These are phyloP conservation scores for Hymenoscyphus repandus DNA, from an alignment of 2,329 filamentous ascomycete species.

Conservation along the genomic window DNA sequence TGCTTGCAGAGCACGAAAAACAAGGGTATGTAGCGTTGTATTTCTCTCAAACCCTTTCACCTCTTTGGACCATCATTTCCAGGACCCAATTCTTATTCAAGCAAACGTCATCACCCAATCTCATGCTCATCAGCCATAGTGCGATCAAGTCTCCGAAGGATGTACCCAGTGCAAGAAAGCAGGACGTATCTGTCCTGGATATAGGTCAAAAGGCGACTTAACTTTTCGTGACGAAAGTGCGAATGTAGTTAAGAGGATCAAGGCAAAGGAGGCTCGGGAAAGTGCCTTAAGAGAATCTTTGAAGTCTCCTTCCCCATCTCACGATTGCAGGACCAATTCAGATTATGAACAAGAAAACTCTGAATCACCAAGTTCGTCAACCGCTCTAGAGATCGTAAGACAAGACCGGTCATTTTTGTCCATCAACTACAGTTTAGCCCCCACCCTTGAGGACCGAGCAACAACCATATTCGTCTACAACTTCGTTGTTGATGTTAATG, in stretches of 20 bases:
- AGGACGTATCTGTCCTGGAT: slow-evolving; percentile 47
- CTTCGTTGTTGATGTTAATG: slow-evolving; percentile 30
- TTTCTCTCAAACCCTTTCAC: no score
- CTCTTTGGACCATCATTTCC: no score
- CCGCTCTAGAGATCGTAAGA: slow-evolving; percentile 23
- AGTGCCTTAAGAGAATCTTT: no score
- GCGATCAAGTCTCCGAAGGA: slow-evolving; percentile 45
- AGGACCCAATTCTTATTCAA: no score
- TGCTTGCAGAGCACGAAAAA: slow-evolving; percentile 50
- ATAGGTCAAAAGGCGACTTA: slow-evolving; percentile 49
- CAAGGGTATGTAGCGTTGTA: slow-evolving; percentile 42
- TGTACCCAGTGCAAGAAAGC: slow-evolving; percentile 52
- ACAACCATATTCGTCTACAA: slow-evolving; percentile 24
- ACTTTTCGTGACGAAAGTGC: slow-evolving; percentile 54
- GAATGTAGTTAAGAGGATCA: slow-evolving; percentile 45
- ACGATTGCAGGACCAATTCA: not conserved
- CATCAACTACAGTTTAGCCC: slow-evolving; percentile 28
- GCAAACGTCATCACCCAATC: no score
- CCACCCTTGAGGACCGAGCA: slow-evolving; percentile 26
- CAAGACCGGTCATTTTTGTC: slow-evolving; percentile 31
- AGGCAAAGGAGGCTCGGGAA: slow-evolving; percentile 29
- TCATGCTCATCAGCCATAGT: slow-evolving; percentile 35
- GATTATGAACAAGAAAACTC: not conserved
- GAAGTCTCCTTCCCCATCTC: not conserved
- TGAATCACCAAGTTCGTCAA: not conserved